Evolutionary conservation across 2,329 filamentous ascomycete genomes (phyloP), one percentile per base, ranked within the genome.

Genomic region (Madurella mycetomatis): DNA sequence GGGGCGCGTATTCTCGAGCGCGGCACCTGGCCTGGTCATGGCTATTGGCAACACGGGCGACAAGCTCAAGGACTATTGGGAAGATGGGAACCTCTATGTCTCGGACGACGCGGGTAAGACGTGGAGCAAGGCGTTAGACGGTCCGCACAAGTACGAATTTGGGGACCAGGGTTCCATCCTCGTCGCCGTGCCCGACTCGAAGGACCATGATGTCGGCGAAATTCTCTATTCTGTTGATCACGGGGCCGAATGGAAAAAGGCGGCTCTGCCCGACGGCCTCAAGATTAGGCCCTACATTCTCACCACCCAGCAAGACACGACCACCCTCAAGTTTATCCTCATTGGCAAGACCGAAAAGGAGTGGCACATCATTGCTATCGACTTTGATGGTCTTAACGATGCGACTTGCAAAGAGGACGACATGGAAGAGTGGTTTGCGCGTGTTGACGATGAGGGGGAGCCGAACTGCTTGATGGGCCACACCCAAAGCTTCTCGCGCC

Each of bases 401-500:
- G 78, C 82, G 32, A 88, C 88, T 55, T 99, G 95, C 72, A 80
- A 79, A 50, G 79, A 86, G 40, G 76, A 82, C 37, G 90, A 95
- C 63, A 87, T 96, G 71, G 91, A 96, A 66, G 81, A 86, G 50
- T 99, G 94, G 94, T 83, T 84, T 60, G 94, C 94, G 19, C 85
- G 92, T 15, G 79, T 88, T 39, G 87, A 95, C 66, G 81, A 87
- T 31, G 81, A 96, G 18, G 87, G 87, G 32, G 81, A 95, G 49
- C 81, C 92, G 2, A 89, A 85, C 48, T 99, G 94, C 69, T 77
- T 99, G 61, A 97, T 99, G 92, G 94, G 94, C 17, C 92, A 96
- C 69, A 95, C 86, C 65, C 92, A 97, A 68, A 90, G 82, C 58
- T 99, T 88, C 71, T 81, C 77, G 51, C 84, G 94, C 60, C 85